Conservation (phyloP, 2,329 filamentous ascomycete genomes). For the Ilyonectria robusta region DNA sequence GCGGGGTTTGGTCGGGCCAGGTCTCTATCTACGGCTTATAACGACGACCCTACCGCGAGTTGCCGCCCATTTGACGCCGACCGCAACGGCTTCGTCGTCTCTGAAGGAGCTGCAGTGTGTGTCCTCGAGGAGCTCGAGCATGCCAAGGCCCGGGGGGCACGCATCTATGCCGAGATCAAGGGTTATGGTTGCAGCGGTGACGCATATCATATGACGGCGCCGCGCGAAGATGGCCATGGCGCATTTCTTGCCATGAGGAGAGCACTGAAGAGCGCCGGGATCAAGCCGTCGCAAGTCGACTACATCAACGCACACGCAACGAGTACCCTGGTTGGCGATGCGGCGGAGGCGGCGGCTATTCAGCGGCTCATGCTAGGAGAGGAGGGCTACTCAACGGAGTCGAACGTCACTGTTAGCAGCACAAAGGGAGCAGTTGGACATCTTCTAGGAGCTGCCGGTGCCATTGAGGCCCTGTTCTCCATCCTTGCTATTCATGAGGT, state of each 20-base stretch:
- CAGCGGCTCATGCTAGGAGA: slow-evolving; percentile 81
- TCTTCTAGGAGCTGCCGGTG: slow-evolving; percentile 90
- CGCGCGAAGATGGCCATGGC: slow-evolving; percentile 84
- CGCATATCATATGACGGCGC: slow-evolving; percentile 94
- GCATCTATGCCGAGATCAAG: slow-evolving; percentile 88
- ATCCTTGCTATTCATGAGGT: slow-evolving; percentile 86
- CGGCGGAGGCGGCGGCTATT: slow-evolving; percentile 89
- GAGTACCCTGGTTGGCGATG: slow-evolving; percentile 86
- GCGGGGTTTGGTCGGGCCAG: slow-evolving; percentile 91
- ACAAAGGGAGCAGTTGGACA: slow-evolving; percentile 96
- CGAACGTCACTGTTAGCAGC: slow-evolving; percentile 86
- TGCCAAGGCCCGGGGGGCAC: slow-evolving; percentile 82
- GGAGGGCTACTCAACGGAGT: slow-evolving; percentile 73
- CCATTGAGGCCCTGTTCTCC: slow-evolving; percentile 89
- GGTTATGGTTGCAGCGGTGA: slow-evolving; percentile 95
- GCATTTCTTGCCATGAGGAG: slow-evolving; percentile 88
- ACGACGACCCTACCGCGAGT: slow-evolving; percentile 77
- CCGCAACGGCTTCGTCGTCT: slow-evolving; percentile 90
- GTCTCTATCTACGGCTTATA: slow-evolving; percentile 87
- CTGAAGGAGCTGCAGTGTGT: slow-evolving; percentile 90
- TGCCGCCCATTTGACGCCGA: slow-evolving; percentile 90
- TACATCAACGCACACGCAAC: slow-evolving; percentile 98
- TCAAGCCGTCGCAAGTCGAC: slow-evolving; percentile 80
- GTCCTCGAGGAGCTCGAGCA: slow-evolving; percentile 93
- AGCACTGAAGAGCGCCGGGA: slow-evolving; percentile 79